phyloP scores from a whole-genome alignment of 2,329 filamentous ascomycete species.

The Trichoderma sp. region DNA sequence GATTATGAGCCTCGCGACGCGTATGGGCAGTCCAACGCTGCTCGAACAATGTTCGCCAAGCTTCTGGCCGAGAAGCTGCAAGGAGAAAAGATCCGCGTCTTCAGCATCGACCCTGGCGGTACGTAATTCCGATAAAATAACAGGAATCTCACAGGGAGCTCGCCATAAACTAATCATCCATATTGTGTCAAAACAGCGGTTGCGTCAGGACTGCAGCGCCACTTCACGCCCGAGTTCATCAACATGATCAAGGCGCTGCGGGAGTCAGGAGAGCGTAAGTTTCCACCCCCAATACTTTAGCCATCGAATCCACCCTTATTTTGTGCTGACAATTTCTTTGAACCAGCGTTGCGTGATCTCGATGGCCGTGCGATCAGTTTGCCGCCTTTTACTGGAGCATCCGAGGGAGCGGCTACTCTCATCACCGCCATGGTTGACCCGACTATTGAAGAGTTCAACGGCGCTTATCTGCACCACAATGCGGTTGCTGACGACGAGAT shows the following conservation, averaged over 20 bases:
- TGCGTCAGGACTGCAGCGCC: conserved; percentile 18
- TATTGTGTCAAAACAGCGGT: conserved; percentile 6
- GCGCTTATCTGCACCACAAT: conserved; percentile 27
- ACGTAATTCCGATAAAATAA: not conserved
- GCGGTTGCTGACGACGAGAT: conserved; percentile 26
- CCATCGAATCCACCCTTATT: not conserved
- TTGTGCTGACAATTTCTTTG: not conserved
- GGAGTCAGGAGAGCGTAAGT: conserved; percentile 4
- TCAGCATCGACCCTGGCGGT: conserved; percentile 30
- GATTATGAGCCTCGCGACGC: conserved; percentile 15
- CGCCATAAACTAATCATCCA: not conserved
- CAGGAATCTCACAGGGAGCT: not conserved
- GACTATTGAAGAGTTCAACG: conserved; percentile 24
- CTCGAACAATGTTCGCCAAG: conserved; percentile 29
- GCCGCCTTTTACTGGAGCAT: conserved; percentile 41
- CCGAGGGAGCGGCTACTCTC: conserved; percentile 36
- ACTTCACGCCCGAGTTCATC: conserved; percentile 15
- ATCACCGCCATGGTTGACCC: conserved; percentile 30
- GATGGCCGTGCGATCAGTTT: conserved; percentile 22
- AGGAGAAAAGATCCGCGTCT: conserved; percentile 24
- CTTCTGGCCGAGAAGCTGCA: conserved; percentile 24
- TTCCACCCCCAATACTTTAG: not conserved
- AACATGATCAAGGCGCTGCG: not conserved
- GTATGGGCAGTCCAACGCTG: conserved; percentile 29
- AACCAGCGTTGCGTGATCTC: conserved; percentile 13